A percentile compares a stretch with the other conserved stretches of the same genome.
These are phyloP conservation scores for Gautieria morchelliformis DNA, from an alignment of 768 basidiomycete genomes.

Conservation along the genomic window DNA sequence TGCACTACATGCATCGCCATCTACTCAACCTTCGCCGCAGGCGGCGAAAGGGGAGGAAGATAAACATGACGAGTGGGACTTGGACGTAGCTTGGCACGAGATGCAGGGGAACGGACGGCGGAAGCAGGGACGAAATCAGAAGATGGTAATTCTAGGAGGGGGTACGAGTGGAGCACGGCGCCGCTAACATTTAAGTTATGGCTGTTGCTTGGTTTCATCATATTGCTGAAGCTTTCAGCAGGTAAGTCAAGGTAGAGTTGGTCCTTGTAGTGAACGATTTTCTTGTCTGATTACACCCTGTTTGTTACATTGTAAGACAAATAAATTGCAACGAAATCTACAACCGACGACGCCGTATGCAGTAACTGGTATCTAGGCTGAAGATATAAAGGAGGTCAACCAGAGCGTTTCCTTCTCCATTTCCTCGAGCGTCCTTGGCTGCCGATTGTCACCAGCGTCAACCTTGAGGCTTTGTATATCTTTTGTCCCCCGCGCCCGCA, in stretches of 20 bases:
- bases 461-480: conserved; percentile 35
- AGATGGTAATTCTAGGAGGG: conserved; percentile 64
- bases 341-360: not conserved
- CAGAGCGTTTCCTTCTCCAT: conserved; percentile 75
- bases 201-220: not conserved
- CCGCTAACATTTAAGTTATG: not conserved
- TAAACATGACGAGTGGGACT: conserved; percentile 60
- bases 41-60: conserved; percentile 20
- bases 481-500: conserved; percentile 13
- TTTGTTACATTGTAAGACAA: not conserved
- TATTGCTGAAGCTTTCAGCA: not conserved
- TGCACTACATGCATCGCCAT: conserved; percentile 46
- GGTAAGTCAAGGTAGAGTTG: not conserved
- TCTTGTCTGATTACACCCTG: not conserved
- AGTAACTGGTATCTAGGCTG: not conserved
- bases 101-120: conserved; percentile 41
- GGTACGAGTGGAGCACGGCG: conserved; percentile 20
- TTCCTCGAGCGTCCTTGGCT: conserved; percentile 54
- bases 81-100: conserved; percentile 76
- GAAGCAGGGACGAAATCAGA: conserved; percentile 49
- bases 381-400: conserved; percentile 46
- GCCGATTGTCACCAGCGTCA: conserved; percentile 61
- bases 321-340: not conserved
- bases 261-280: not conserved
- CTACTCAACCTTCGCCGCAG: conserved; percentile 15